phyloP scores from a whole-genome alignment of 2,329 filamentous ascomycete genomes.

The Fusarium succisae region DNA sequence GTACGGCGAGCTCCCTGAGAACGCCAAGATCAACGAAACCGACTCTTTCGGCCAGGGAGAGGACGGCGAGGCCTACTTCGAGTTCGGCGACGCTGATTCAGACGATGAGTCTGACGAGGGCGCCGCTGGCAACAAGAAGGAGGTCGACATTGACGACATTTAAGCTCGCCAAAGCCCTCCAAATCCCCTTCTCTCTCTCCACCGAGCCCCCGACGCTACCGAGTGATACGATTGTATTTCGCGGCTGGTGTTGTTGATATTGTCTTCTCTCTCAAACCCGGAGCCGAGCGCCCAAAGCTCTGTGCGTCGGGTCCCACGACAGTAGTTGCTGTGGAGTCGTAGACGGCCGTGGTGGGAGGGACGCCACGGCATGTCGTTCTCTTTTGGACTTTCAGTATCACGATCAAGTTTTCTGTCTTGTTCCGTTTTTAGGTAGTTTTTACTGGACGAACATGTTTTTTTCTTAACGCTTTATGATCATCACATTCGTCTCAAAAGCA shows the following conservation, averaged over 20 bases:
- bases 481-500: slow-evolving; percentile 40
- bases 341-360: slow-evolving; percentile 66
- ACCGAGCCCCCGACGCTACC: slow-evolving; percentile 38
- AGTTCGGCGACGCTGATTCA: slow-evolving; percentile 94
- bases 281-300: slow-evolving; percentile 24
- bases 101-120: slow-evolving; percentile 63
- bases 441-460: slow-evolving; percentile 40
- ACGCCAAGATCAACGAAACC: slow-evolving; percentile 99
- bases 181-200: slow-evolving; percentile 25
- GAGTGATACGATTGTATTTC: slow-evolving; percentile 1
- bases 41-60: slow-evolving; percentile 93
- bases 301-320: slow-evolving; percentile 54
- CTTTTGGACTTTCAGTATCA: slow-evolving; percentile 32
- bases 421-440: slow-evolving; percentile 29
- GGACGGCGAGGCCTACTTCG: slow-evolving; percentile 96
- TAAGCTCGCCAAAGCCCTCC: slow-evolving; percentile 55
- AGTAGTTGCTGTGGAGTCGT: slow-evolving; percentile 53
- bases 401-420: slow-evolving; percentile 31
- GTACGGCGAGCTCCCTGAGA: slow-evolving; percentile 96
- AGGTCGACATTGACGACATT: slow-evolving; percentile 96
- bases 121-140: slow-evolving; percentile 70
- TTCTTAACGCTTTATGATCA: slow-evolving; percentile 33
- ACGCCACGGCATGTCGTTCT: slow-evolving; percentile 61
- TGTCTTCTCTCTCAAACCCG: slow-evolving; percentile 73
- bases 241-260: slow-evolving; percentile 50